phyloP scores from a whole-genome alignment of 2,329 filamentous ascomycete species.

The Hirsutella thompsonii region DNA sequence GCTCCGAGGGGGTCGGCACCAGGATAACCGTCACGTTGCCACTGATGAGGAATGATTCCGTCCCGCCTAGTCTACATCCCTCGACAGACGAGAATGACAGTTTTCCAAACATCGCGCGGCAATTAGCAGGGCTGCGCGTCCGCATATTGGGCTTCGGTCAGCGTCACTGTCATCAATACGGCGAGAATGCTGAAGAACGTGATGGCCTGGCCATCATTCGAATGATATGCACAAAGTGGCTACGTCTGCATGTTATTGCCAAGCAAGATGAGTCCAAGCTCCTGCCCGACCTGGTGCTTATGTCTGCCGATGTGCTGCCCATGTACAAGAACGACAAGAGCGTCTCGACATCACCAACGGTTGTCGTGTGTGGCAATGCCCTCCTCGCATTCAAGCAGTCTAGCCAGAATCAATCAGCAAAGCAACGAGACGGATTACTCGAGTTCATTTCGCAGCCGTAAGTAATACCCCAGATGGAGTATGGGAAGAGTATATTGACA shows the following conservation, averaged over 20 bases:
- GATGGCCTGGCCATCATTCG: conserved; percentile 7
- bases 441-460: conserved; percentile 26
- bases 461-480: conserved; percentile 6
- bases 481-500: neutral
- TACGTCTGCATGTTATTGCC: conserved; percentile 15
- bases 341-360: conserved; percentile 8
- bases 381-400: conserved; percentile 13
- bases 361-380: conserved; percentile 20
- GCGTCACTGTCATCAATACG: too few relatives aligned
- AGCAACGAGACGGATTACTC: conserved; percentile 11
- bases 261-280: conserved; percentile 3
- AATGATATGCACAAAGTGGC: conserved; percentile 18
- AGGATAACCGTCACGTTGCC: conserved; percentile 20
- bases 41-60: conserved; percentile 5
- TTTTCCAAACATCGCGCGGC: conserved; percentile 14
- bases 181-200: neutral
- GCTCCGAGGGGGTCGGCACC: conserved; percentile 21
- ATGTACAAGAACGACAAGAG: neutral
- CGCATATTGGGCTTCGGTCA: conserved; percentile 10
- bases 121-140: conserved; percentile 18
- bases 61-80: neutral
- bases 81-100: conserved; percentile 10
- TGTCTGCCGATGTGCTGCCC: neutral
- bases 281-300: conserved; percentile 14
- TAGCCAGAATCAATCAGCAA: conserved; percentile 6